Evolutionary conservation across 225 moss, liverwort and hornwort species (phyloP), one percentile per base, ranked within the genome.

Genomic region (Pseudoscleropodium purum): DNA sequence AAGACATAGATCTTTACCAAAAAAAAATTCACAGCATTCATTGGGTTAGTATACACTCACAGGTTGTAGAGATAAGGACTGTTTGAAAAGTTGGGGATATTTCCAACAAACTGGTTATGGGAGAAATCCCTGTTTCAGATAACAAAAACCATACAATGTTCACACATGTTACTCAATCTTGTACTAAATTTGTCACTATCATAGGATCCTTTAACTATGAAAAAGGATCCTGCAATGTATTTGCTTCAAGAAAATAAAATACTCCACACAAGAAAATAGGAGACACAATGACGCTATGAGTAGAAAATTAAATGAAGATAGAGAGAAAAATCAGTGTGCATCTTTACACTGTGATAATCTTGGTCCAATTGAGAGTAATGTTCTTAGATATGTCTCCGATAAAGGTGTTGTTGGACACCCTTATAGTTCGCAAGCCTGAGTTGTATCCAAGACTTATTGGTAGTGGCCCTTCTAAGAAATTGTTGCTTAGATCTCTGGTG

Each of bases 401-500:
- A 2, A 92, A 26, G 36, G 1, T 31, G 60, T 91, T 92, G 34
- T 87, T 87, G 43, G 89, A 91, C 56, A 92, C 63, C 1, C 54
- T 84, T 15, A 91, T 11, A 84, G 62, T 84, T 76, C 8, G 74
- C 13, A 91, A 31, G 41, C 0, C 6, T 0, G 0, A 0, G 15
- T 23, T 30, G 1, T 0, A 0, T 19, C 41, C 17, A 16, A 88
- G 26, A 18, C 7, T 89, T 36, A 1, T 1, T 25, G 91, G 91
- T 26, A 91, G 11, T 7, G 2, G 5, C 3, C 92, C 92, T 31
- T 80, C 54, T 26, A 92, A 24, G 30, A 0, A 8, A 7, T 92
- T 92, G 85, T 82, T 70, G 81, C 89, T 89, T 33, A 92, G 43
- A 89, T 89, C 87, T 63, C 91, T 91, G 23, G 41, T 31, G 45